Evolutionary conservation across 2,329 filamentous ascomycete species (phyloP).

Genomic region (Aspergillus neoniger): DNA sequence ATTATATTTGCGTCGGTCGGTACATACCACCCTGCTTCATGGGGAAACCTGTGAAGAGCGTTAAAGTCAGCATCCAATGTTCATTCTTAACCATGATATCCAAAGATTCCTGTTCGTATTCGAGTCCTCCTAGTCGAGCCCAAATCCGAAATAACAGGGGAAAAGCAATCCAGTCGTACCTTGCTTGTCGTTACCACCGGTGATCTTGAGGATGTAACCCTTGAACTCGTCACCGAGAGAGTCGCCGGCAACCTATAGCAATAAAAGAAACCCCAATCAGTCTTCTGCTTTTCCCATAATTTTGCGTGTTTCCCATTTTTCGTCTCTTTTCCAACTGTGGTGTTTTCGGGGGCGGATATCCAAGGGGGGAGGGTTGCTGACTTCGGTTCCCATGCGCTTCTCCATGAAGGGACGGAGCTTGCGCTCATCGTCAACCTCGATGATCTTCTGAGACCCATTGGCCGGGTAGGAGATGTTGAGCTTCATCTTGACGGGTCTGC

Average conservation of each 20-base stretch:
- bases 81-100: background rate
- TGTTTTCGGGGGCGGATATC: constrained; percentile 15
- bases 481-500: constrained; percentile 67
- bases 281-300: constrained; percentile 24
- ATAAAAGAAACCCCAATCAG: constrained; percentile 36
- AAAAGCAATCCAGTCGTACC: constrained; percentile 44
- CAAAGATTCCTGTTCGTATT: background rate
- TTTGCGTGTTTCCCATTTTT: background rate
- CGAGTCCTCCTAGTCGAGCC: background rate
- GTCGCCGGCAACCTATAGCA: constrained; percentile 77
- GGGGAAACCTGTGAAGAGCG: constrained; percentile 68
- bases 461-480: constrained; percentile 86
- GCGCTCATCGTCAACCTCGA: constrained; percentile 99
- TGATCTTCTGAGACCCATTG: constrained; percentile 99
- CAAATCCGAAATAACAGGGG: background rate
- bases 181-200: constrained; percentile 99
- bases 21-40: constrained; percentile 93
- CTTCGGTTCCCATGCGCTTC: constrained; percentile 74
- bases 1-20: constrained; percentile 28
- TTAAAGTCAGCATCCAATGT: constrained; percentile 28
- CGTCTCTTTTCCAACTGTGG: constrained; percentile 1
- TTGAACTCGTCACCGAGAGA: constrained; percentile 99
- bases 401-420: constrained; percentile 99
- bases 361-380: constrained; percentile 36
- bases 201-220: constrained; percentile 99